phyloP scores from a whole-genome alignment of 768 basidiomycete species.

The Lentinula detonsa region DNA sequence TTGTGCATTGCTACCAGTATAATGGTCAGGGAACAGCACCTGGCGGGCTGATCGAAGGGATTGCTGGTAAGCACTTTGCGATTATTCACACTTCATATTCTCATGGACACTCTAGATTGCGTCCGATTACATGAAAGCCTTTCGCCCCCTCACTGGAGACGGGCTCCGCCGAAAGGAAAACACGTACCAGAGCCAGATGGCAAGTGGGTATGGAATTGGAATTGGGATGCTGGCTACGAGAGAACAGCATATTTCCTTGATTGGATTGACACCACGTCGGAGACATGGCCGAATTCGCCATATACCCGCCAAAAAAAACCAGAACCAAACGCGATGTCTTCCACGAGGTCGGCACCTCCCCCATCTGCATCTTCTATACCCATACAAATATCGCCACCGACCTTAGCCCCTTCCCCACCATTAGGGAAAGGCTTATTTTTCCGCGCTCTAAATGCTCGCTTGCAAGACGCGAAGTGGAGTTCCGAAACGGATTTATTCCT shows the following conservation, averaged over 20 bases:
- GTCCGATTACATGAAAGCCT: constrained; percentile 57
- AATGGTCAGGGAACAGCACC: constrained; percentile 56
- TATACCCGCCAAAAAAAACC: neutral
- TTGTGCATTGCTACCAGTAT: constrained; percentile 77
- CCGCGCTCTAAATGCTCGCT: neutral
- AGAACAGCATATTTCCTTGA: constrained; percentile 70
- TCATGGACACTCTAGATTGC: constrained; percentile 42
- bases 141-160: constrained; percentile 67
- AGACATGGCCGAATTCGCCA: neutral
- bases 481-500: neutral
- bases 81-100: neutral
- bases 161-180: constrained; percentile 15
- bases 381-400: too few species aligned
- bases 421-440: neutral
- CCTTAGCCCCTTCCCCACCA: neutral
- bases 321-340: neutral
- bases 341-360: neutral
- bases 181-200: neutral
- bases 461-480: neutral
- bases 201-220: constrained; percentile 22
- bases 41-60: constrained; percentile 70
- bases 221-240: constrained; percentile 75
- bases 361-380: neutral
- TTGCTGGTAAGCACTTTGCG: constrained; percentile 51
- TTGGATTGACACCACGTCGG: constrained; percentile 35